Evolutionary conservation across 2,329 filamentous ascomycete genomes (phyloP).

Genomic region (Aspergillus thermomutatus): DNA sequence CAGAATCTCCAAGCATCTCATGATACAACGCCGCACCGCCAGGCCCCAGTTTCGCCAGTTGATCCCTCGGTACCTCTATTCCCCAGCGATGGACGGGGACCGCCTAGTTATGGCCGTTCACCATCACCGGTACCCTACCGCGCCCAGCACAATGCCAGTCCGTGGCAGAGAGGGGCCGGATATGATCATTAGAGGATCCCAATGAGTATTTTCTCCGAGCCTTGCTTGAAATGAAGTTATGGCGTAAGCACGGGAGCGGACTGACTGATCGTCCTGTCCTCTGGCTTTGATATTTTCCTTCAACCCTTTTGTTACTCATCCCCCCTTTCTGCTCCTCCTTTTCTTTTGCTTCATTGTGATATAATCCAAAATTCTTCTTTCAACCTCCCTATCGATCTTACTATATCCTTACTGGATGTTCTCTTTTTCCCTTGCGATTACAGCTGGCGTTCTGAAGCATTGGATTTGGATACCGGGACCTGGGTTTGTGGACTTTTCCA

Average conservation of each 20-base stretch:
- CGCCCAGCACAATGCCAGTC: constrained; percentile 54
- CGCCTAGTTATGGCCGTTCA: constrained; percentile 37
- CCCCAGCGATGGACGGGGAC: constrained; percentile 42
- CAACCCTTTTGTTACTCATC: constrained; percentile 12
- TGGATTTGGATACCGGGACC: constrained; percentile 30
- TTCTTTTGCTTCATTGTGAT: constrained; percentile 18
- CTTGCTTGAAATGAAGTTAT: constrained; percentile 38
- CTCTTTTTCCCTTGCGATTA: constrained; percentile 15
- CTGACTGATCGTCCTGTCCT: constrained; percentile 22
- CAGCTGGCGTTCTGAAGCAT: constrained; percentile 35
- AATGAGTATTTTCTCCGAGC: constrained; percentile 21
- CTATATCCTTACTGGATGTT: constrained; percentile 11
- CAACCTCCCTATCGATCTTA: constrained; percentile 6
- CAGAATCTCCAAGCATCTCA: constrained; percentile 38
- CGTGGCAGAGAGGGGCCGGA: constrained; percentile 64
- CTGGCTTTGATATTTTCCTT: constrained; percentile 12
- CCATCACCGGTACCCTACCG: constrained; percentile 40
- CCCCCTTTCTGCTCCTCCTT: constrained; percentile 8
- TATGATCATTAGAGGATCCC: constrained; percentile 53
- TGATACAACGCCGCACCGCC: constrained; percentile 28
- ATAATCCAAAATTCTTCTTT: constrained; percentile 16
- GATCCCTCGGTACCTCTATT: constrained; percentile 47
- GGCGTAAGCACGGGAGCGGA: constrained; percentile 31
- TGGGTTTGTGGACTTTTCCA: constrained; percentile 20
- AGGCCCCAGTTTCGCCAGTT: constrained; percentile 48